Percentiles rank a stretch among this genome's conserved stretches.
Evolutionary conservation across 768 basidiomycete genomes (phyloP).

Genomic region (Ramaria rubella): DNA sequence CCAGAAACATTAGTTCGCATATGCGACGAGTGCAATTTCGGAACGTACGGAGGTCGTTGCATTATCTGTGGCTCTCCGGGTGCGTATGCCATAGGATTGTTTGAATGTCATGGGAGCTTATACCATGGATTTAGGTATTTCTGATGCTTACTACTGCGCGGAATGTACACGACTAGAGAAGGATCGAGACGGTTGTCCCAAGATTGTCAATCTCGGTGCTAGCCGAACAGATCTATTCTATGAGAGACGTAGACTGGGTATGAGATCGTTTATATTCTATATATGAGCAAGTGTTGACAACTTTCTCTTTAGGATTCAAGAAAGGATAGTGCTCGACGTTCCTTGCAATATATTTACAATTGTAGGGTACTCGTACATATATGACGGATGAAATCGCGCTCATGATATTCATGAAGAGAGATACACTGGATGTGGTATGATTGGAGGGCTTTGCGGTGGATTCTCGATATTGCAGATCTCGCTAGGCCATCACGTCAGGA

Average conservation of each 20-base stretch:
- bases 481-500: conserved; percentile 17
- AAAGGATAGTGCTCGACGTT: conserved; percentile 36
- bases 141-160: conserved; percentile 98
- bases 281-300: background rate
- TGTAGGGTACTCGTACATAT: background rate
- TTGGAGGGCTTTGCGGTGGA: conserved; percentile 44
- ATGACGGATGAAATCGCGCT: background rate
- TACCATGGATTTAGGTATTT: conserved; percentile 60
- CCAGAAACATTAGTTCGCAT: conserved; percentile 97
- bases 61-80: conserved; percentile 97
- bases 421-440: conserved; percentile 61
- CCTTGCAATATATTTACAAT: background rate
- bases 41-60: conserved; percentile 94
- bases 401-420: conserved; percentile 17
- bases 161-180: conserved; percentile 97
- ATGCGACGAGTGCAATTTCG: conserved; percentile 99
- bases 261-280: conserved; percentile 17
- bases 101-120: background rate
- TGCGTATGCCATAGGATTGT: conserved; percentile 28
- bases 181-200: conserved; percentile 96
- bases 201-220: conserved; percentile 95
- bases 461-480: conserved; percentile 53
- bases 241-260: conserved; percentile 79
- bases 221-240: conserved; percentile 91
- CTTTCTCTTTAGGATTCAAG: conserved; percentile 54